Conservation (phyloP, 495 filamentous ascomycete species). For the Penicillium crystallinum region DNA sequence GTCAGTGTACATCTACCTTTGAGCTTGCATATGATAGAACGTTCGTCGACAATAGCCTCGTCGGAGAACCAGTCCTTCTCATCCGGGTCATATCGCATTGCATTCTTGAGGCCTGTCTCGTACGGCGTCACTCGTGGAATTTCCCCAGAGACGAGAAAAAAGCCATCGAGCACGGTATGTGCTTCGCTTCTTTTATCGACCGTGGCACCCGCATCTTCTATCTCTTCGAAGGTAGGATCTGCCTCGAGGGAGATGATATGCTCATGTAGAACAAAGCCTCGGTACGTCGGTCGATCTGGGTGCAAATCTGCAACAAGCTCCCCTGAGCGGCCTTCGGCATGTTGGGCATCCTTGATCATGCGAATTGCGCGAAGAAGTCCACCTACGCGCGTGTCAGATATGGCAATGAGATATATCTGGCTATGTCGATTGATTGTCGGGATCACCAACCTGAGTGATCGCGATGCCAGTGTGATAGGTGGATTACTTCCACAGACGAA, state of each 20-base stretch:
- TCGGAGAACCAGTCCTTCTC: slow-evolving; percentile 50
- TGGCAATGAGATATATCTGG: no score
- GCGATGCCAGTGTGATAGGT: slow-evolving; percentile 69
- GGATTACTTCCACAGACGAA: slow-evolving; percentile 66
- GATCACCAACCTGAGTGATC: slow-evolving; percentile 48
- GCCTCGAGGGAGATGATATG: slow-evolving; percentile 49
- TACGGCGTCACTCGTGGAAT: slow-evolving; percentile 52
- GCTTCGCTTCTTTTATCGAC: slow-evolving; percentile 40
- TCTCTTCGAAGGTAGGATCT: slow-evolving; percentile 52
- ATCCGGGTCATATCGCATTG: slow-evolving; percentile 42
- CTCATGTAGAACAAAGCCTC: slow-evolving; percentile 44
- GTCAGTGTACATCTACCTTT: slow-evolving; percentile 36
- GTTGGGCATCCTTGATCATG: slow-evolving; percentile 46
- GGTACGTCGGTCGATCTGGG: slow-evolving; percentile 49
- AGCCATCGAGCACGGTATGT: slow-evolving; percentile 50
- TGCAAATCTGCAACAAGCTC: slow-evolving; percentile 49
- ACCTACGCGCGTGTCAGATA: slow-evolving; percentile 24
- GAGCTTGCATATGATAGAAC: slow-evolving; percentile 54
- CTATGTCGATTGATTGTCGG: no score
- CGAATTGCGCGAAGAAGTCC: slow-evolving; percentile 44
- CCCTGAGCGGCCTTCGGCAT: slow-evolving; percentile 20
- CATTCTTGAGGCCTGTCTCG: slow-evolving; percentile 47
- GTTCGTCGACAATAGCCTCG: slow-evolving; percentile 52
- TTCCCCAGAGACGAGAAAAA: slow-evolving; percentile 54
- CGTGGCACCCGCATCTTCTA: slow-evolving; percentile 42